Percentiles rank a stretch among this genome's conserved stretches.
These are phyloP conservation scores for Colletotrichum shisoi DNA, from an alignment of 2,329 filamentous ascomycete genomes.

Conservation along the genomic window DNA sequence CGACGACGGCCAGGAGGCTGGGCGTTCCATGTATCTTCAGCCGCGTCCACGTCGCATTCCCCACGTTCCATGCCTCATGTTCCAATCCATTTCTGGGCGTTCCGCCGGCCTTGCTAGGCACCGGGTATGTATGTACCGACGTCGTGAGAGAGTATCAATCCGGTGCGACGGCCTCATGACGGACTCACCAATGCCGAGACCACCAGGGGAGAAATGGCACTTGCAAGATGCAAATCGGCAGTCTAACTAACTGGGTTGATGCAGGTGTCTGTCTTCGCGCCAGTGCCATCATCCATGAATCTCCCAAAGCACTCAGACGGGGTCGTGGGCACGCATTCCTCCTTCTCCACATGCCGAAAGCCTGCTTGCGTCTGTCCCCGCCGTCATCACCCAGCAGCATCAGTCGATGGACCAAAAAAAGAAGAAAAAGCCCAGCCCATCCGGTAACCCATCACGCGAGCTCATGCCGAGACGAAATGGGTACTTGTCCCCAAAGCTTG, in stretches of 20 bases:
- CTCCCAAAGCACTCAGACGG: background rate
- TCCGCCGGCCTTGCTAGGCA: constrained; percentile 7
- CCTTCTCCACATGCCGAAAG: constrained; percentile 24
- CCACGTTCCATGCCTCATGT: background rate
- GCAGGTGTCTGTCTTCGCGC: background rate
- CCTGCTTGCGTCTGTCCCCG: background rate
- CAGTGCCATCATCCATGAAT: background rate
- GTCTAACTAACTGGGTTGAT: background rate
- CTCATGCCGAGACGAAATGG: background rate
- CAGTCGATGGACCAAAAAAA: too few species aligned
- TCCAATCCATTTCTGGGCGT: constrained; percentile 23
- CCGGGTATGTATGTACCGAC: background rate
- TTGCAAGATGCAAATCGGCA: background rate
- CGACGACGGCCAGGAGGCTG: constrained; percentile 18
- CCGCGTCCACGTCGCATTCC: constrained; percentile 23
- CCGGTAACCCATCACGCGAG: constrained; percentile 33
- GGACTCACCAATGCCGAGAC: background rate
- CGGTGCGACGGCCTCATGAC: background rate
- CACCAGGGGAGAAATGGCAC: background rate
- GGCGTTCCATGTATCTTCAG: constrained; percentile 7
- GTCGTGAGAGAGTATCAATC: background rate
- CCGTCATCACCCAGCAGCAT: background rate
- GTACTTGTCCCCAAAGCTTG: too few species aligned
- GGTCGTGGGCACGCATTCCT: constrained; percentile 14
- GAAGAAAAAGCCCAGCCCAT: background rate